Percentiles rank a stretch among this genome's conserved stretches.
Conservation (phyloP, 2,329 filamentous ascomycete genomes). For the Aureobasidium namibiae region DNA sequence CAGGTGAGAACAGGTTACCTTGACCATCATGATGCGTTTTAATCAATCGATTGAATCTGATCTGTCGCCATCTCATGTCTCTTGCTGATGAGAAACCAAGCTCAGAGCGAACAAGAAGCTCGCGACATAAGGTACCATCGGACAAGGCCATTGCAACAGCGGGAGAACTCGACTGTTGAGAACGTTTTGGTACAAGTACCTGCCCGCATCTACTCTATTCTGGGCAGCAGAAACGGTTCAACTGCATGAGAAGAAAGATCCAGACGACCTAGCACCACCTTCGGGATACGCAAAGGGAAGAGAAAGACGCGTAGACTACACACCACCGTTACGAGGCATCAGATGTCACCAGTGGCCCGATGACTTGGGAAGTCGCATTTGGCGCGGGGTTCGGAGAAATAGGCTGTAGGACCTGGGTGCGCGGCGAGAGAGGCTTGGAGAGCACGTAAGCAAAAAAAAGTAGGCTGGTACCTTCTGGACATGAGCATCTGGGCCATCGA, state of each 20-base stretch:
- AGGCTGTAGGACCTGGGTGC: no score
- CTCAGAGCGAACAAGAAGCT: background rate
- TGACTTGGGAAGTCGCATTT: background rate
- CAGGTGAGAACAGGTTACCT: background rate
- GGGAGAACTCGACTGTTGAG: background rate
- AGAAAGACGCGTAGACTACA: background rate
- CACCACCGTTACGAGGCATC: background rate
- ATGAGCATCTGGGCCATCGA: background rate
- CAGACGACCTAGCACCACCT: background rate
- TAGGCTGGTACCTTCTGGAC: background rate
- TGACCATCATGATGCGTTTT: background rate
- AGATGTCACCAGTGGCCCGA: background rate
- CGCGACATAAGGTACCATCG: background rate
- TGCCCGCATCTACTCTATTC: background rate
- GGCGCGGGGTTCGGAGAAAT: background rate
- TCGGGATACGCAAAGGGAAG: background rate
- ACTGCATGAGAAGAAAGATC: background rate
- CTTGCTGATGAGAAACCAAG: background rate
- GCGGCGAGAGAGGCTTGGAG: background rate
- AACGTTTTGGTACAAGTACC: background rate
- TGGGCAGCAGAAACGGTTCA: conserved; percentile 1
- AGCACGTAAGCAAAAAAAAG: conserved; percentile 4
- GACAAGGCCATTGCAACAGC: background rate
- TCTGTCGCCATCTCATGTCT: background rate
- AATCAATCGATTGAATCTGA: background rate